phyloP scores from a whole-genome alignment of 306 rosid species.

The Elaeagnus macrophylla region DNA sequence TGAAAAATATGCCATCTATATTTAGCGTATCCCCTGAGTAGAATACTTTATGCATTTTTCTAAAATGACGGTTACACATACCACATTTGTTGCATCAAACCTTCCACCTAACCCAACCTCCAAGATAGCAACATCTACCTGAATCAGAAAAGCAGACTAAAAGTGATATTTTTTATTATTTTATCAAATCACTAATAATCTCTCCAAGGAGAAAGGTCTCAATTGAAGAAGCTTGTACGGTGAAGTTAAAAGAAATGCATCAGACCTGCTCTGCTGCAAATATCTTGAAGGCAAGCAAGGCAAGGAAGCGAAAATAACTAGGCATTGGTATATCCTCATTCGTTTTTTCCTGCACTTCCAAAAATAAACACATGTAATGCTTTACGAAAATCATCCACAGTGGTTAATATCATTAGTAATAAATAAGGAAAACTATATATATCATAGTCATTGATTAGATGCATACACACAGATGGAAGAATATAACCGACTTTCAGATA shows the following conservation, averaged over 20 bases:
- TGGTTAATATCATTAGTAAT: too few species aligned
- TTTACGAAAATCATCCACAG: too few species aligned
- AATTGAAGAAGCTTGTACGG: not conserved
- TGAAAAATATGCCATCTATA: constrained; percentile 28
- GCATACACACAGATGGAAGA: not conserved
- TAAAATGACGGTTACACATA: constrained; percentile 23
- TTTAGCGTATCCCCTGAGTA: not conserved
- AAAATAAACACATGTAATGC: not conserved
- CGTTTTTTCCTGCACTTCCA: constrained; percentile 45
- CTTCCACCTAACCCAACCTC: constrained; percentile 78
- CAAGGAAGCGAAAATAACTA: constrained; percentile 64
- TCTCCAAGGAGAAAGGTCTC: not conserved
- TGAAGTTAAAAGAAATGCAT: constrained; percentile 1
- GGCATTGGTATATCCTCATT: constrained; percentile 69
- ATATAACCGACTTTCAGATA: not conserved
- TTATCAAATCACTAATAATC: not conserved
- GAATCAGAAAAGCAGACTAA: constrained; percentile 4
- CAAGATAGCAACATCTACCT: constrained; percentile 66
- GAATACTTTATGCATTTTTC: not conserved
- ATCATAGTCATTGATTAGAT: not conserved
- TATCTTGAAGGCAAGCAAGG: constrained; percentile 62
- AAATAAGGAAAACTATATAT: too few species aligned
- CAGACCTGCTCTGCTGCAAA: constrained; percentile 56
- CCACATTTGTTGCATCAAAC: constrained; percentile 67
- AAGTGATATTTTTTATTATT: not conserved